Evolutionary conservation across 2,329 filamentous ascomycete species (phyloP), one percentile per base, ranked within the genome.

Genomic region (Penicillium sp.): DNA sequence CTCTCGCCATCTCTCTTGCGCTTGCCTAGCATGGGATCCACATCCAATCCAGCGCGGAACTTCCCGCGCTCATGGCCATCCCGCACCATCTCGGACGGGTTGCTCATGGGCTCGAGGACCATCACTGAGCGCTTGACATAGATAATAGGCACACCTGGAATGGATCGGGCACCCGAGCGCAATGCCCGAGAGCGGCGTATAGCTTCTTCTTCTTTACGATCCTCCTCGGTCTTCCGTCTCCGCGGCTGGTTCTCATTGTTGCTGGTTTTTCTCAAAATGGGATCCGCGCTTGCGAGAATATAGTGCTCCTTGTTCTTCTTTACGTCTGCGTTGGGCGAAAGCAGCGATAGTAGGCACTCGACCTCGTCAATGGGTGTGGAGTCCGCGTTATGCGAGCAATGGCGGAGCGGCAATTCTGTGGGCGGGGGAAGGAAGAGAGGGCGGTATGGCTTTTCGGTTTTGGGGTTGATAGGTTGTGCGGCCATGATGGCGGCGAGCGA

Each of bases 91-190:
- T 76, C 74, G 13, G 76, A 78, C 1, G 69, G 67, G 18, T 64
- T 69, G 51, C 76, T 78, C 70, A 79, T 68, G 13, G 78, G 77
- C 62, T 79, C 77, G 51, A 79, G 61, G 13, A 79, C 71, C 77
- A 79, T 79, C 7, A 79, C 77, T 14, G 76, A 79, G 43, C 78
- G 70, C 66, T 79, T 79, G 30, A 80, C 78, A 62, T 79, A 80
- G 40, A 80, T 73, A 27, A 79, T 75, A 14, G 78, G 78, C 30
- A 79, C 77, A 46, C 78, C 78, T 13, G 76, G 76, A 10, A 79
- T 74, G 16, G 71, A 61, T 39, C 78, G 69, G 42, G 76, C 76
- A 10, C 64, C 66, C 9, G 68, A 62, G 13, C 77, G 66, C 26
- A 80, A 65, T 29, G 69, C 55, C 35, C 59, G 58, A 3, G 72